Conservation (phyloP, 768 basidiomycete genomes). For the Agrocybe pediades region DNA sequence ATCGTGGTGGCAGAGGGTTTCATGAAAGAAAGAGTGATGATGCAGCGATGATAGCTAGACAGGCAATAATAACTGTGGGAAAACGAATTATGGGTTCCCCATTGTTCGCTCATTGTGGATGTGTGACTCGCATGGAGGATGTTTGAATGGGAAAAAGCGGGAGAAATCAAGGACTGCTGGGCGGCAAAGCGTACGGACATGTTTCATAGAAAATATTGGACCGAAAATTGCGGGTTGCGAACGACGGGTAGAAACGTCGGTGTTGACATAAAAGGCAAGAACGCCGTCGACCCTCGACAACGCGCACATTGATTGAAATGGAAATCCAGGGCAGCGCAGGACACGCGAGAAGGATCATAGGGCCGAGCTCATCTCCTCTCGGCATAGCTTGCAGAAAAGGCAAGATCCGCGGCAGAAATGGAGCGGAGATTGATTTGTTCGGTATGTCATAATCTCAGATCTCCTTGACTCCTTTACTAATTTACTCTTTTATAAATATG, state of each 20-base stretch:
- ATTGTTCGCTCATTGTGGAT: neutral
- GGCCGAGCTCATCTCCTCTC: conserved; percentile 1
- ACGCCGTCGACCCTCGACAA: neutral
- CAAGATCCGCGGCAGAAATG: conserved; percentile 9
- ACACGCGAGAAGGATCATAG: neutral
- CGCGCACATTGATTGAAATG: neutral
- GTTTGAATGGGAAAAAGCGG: too few relatives aligned
- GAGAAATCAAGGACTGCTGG: too few relatives aligned
- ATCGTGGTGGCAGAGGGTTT: neutral
- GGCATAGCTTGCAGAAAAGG: conserved; percentile 1
- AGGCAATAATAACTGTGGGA: too few relatives aligned
- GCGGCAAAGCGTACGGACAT: too few relatives aligned
- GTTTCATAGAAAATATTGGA: too few relatives aligned
- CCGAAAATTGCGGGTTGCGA: too few relatives aligned
- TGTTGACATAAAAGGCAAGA: neutral
- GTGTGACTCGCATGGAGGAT: neutral
- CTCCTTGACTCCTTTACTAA: conserved; percentile 16
- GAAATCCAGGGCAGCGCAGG: neutral
- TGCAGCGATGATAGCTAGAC: too few relatives aligned
- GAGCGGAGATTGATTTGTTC: conserved; percentile 14
- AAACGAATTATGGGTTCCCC: neutral
- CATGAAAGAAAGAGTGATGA: neutral
- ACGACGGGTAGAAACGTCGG: too few relatives aligned
- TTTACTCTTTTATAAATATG: conserved; percentile 15
- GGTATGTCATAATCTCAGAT: conserved; percentile 15